A percentile compares a stretch with the other conserved stretches of the same genome.
Evolutionary conservation across 2,329 filamentous ascomycete species (phyloP).

Genomic region (Fusarium solani-melongenae): DNA sequence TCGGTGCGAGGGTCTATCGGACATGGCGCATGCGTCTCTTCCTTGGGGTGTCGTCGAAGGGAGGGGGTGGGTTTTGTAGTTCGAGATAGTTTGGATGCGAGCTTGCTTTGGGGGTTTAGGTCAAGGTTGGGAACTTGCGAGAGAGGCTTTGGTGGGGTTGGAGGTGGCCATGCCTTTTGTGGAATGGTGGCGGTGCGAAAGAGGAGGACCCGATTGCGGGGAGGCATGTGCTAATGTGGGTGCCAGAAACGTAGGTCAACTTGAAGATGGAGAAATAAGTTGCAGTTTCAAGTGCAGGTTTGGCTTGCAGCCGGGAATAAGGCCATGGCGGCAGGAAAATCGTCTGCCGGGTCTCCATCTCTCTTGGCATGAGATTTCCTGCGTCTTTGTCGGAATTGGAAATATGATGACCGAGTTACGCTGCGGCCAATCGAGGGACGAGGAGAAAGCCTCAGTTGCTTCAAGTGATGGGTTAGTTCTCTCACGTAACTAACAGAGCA

Average conservation of each 20-base stretch:
- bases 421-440: conserved; percentile 14
- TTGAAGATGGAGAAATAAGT: background rate
- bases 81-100: conserved; percentile 21
- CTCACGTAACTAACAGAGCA: too few relatives aligned
- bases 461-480: background rate
- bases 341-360: background rate
- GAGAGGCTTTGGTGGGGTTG: conserved; percentile 35
- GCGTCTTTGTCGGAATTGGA: background rate
- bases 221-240: background rate
- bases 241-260: background rate
- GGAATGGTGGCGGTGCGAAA: background rate
- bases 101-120: conserved; percentile 19
- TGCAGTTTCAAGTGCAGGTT: background rate
- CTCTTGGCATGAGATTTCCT: conserved; percentile 3
- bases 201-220: background rate
- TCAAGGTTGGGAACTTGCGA: conserved; percentile 35
- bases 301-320: conserved; percentile 6
- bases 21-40: conserved; percentile 53
- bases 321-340: background rate
- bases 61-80: conserved; percentile 5
- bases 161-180: conserved; percentile 10
- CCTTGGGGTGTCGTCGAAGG: conserved; percentile 9
- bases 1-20: conserved; percentile 62
- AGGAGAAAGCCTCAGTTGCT: background rate
- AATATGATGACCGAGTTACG: conserved; percentile 7